phyloP scores from a whole-genome alignment of 208 protist species.

The Herpetomonas tarakana region DNA sequence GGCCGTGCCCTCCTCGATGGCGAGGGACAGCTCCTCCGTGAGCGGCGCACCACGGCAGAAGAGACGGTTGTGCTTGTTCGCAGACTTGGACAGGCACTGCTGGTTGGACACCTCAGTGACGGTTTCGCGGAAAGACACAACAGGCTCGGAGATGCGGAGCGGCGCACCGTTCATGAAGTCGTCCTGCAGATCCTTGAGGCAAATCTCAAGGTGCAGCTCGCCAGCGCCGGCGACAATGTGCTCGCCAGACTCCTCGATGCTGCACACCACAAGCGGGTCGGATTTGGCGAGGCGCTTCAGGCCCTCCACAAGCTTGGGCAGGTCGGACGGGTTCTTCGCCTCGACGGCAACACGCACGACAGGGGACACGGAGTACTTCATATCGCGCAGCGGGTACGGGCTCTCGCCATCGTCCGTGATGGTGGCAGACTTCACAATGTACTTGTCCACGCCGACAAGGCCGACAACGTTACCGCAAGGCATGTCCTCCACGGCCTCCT shows the following conservation, averaged over 20 bases:
- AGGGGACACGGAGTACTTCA: conserved; percentile 99
- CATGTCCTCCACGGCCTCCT: conserved; percentile 95
- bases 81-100: conserved; percentile 86
- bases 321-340: conserved; percentile 96
- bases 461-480: conserved; percentile 98
- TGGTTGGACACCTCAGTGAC: conserved; percentile 93
- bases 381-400: conserved; percentile 77
- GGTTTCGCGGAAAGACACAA: conserved; percentile 99
- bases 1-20: conserved; percentile 93
- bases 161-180: conserved; percentile 95
- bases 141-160: conserved; percentile 95
- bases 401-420: conserved; percentile 90
- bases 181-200: conserved; percentile 99
- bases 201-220: conserved; percentile 99
- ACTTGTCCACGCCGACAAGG: conserved; percentile 99
- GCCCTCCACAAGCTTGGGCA: conserved; percentile 98
- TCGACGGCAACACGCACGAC: conserved; percentile 98
- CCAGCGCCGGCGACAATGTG: conserved; percentile 99
- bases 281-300: conserved; percentile 97
- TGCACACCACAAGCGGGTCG: conserved; percentile 95
- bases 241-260: conserved; percentile 97
- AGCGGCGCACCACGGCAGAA: conserved; percentile 94
- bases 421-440: conserved; percentile 98
- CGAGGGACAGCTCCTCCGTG: conserved; percentile 89
- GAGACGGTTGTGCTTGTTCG: conserved; percentile 99